phyloP scores from a whole-genome alignment of 2,329 filamentous ascomycete species.

The Monosporascus sp. region DNA sequence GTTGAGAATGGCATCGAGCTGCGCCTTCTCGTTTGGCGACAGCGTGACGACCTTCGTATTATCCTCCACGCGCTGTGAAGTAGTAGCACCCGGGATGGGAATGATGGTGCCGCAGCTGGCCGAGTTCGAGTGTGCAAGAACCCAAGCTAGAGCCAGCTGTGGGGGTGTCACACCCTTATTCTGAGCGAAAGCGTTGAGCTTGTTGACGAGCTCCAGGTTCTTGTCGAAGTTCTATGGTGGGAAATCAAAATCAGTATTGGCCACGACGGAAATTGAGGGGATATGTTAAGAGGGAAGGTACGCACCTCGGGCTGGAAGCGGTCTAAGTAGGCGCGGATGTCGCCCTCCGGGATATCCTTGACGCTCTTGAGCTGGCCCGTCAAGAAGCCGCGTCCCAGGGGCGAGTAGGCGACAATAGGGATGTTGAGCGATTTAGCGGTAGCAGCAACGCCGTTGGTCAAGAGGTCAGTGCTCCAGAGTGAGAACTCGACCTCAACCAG shows the following conservation, averaged over 20 bases:
- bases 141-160: conserved; percentile 10
- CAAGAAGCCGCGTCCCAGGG: conserved; percentile 52
- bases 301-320: conserved; percentile 44
- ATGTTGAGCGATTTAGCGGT: conserved; percentile 52
- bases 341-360: conserved; percentile 41
- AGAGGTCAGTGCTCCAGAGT: conserved; percentile 50
- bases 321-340: conserved; percentile 37
- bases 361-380: conserved; percentile 41
- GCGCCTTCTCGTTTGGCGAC: neutral
- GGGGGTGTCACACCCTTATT: conserved; percentile 5
- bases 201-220: conserved; percentile 10
- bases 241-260: neutral
- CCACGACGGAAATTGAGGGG: neutral
- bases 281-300: neutral
- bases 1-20: conserved; percentile 1
- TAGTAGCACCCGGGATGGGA: conserved; percentile 1
- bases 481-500: conserved; percentile 58
- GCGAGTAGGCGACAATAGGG: conserved; percentile 54
- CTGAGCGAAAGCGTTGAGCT: conserved; percentile 4
- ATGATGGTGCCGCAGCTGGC: neutral
- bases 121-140: conserved; percentile 2
- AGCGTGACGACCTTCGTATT: neutral
- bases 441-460: conserved; percentile 51
- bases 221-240: conserved; percentile 6
- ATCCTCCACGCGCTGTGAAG: neutral